These are phyloP conservation scores for Juglanconis sp. DNA, from an alignment of 2,329 filamentous ascomycete genomes.

Conservation along the genomic window DNA sequence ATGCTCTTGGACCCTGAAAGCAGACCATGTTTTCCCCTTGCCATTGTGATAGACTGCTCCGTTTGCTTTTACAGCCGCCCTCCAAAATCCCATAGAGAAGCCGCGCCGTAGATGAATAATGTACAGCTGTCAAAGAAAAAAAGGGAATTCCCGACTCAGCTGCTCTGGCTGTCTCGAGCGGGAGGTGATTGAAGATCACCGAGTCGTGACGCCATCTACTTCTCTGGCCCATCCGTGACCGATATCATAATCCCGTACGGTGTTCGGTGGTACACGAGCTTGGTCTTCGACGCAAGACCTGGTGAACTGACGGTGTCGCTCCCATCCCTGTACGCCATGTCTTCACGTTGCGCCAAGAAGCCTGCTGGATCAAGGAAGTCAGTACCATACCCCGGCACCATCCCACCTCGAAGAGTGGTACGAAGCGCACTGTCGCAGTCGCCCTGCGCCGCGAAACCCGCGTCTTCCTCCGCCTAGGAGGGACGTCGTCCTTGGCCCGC, in stretches of 20 bases:
- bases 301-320: not conserved
- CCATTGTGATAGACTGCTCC: conserved; percentile 15
- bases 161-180: too few species aligned
- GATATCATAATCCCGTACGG: too few species aligned
- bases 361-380: not conserved
- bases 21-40: conserved; percentile 13
- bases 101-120: conserved; percentile 2
- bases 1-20: conserved; percentile 13
- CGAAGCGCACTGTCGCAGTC: not conserved
- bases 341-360: not conserved
- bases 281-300: too few species aligned
- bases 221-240: too few species aligned
- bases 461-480: conserved; percentile 39
- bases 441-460: not conserved
- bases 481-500: conserved; percentile 54
- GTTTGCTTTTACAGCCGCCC: conserved; percentile 17
- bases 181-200: too few species aligned
- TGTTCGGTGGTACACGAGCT: not conserved
- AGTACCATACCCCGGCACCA: too few species aligned
- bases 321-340: not conserved
- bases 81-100: conserved; percentile 3
- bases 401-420: not conserved
- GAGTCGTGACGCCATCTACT: too few species aligned
- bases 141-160: not conserved
- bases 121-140: conserved; percentile 3